Evolutionary conservation across 2,329 filamentous ascomycete species (phyloP).

Genomic region (Sporothrix inflata): DNA sequence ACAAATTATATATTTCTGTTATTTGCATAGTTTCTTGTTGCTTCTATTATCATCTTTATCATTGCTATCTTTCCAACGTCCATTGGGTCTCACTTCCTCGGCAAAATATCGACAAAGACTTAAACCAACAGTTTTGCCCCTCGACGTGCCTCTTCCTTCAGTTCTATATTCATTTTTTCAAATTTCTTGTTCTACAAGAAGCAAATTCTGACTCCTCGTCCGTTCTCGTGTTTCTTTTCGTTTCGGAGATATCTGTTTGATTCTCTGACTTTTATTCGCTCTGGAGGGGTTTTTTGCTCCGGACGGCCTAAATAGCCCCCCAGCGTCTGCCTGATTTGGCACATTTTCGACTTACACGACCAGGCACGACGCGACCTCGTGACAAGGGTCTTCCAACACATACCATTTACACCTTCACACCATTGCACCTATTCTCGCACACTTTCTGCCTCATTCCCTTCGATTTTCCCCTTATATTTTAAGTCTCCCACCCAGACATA

Average conservation of each 20-base stretch:
- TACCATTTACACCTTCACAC: conserved; percentile 7
- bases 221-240: neutral
- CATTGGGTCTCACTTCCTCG: neutral
- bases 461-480: neutral
- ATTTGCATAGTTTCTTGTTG: neutral
- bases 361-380: conserved; percentile 21
- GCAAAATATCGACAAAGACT: neutral
- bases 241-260: neutral
- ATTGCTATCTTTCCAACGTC: neutral
- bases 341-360: conserved; percentile 25
- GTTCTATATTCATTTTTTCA: neutral
- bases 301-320: neutral
- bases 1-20: neutral
- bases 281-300: neutral
- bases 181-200: neutral
- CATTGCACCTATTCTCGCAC: neutral
- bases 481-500: neutral
- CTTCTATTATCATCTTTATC: neutral
- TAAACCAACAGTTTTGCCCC: neutral
- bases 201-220: neutral
- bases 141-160: neutral
- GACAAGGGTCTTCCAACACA: conserved; percentile 12
- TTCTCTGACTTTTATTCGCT: neutral
- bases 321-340: conserved; percentile 29
- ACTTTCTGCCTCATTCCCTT: conserved; percentile 12